A percentile compares a stretch with the other conserved stretches of the same genome.
These are phyloP conservation scores for Spatholobus suberectus DNA, from an alignment of 306 rosid genomes.

Conservation along the genomic window DNA sequence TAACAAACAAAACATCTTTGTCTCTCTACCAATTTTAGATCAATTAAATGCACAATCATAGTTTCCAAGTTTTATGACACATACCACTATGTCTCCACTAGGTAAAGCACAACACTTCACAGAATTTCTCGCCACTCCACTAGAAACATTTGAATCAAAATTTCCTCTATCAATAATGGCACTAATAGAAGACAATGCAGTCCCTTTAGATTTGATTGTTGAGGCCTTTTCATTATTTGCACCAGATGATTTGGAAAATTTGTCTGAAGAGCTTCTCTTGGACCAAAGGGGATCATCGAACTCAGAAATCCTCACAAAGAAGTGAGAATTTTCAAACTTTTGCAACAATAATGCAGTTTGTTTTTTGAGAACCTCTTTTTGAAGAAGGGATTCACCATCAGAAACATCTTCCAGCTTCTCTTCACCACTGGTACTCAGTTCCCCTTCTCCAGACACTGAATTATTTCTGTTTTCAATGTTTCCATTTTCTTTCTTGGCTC, in stretches of 20 bases:
- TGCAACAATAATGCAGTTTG: constrained; percentile 69
- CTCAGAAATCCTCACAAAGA: constrained; percentile 92
- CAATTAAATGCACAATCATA: constrained; percentile 10
- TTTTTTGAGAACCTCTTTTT: constrained; percentile 72
- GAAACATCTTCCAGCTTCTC: constrained; percentile 53
- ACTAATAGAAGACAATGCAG: constrained; percentile 49
- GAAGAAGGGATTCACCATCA: constrained; percentile 67
- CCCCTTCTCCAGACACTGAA: constrained; percentile 50
- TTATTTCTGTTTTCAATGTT: constrained; percentile 48
- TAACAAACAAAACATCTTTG: constrained; percentile 7
- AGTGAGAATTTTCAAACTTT: constrained; percentile 84
- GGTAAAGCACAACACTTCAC: constrained; percentile 83
- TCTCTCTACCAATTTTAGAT: constrained; percentile 21
- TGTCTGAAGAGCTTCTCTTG: constrained; percentile 51
- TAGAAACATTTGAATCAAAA: constrained; percentile 70
- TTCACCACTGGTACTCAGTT: constrained; percentile 53
- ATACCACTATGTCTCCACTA: constrained; percentile 97
- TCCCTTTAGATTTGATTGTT: constrained; percentile 47
- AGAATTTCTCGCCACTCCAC: constrained; percentile 84
- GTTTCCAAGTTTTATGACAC: constrained; percentile 54
- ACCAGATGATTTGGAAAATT: constrained; percentile 43
- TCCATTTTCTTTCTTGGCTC: constrained; percentile 63
- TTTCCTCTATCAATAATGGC: constrained; percentile 81
- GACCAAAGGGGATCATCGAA: constrained; percentile 84
- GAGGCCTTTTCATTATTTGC: constrained; percentile 43